Conservation (phyloP, 2,329 filamentous ascomycete genomes). For the Byssoonygena ceratinophila region DNA sequence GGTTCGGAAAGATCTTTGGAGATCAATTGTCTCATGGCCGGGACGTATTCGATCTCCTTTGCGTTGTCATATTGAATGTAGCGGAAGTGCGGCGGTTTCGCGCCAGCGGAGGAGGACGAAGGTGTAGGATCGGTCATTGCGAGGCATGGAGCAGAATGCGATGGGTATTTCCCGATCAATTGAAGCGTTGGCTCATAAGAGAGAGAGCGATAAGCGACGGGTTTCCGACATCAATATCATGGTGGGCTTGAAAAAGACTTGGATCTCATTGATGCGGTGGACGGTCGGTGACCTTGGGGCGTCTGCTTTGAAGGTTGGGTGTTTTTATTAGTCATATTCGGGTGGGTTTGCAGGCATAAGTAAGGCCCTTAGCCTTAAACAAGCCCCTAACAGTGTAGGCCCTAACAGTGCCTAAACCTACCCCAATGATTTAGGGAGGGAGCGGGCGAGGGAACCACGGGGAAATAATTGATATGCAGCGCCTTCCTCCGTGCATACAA, state of each 20-base stretch:
- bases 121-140: slow-evolving; percentile 7
- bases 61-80: slow-evolving; percentile 51
- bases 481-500: no score
- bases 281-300: no score
- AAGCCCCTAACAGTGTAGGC: no score
- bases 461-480: no score
- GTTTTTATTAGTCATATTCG: no score
- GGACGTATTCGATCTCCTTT: slow-evolving; percentile 58
- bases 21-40: slow-evolving; percentile 82
- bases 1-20: slow-evolving; percentile 94
- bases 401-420: no score
- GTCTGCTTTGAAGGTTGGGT: no score
- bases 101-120: background rate
- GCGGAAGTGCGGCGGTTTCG: slow-evolving; percentile 26
- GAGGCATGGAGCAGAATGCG: background rate
- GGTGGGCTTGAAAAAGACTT: background rate
- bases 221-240: background rate
- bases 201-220: background rate
- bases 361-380: no score
- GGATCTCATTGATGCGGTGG: background rate
- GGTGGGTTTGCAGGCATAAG: no score
- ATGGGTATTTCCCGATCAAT: background rate
- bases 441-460: no score
- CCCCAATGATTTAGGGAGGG: no score
- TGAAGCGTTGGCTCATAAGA: background rate